A percentile compares a stretch with the other conserved stretches of the same genome.
phyloP scores from a whole-genome alignment of 345 rosid genomes.

The Pelargonium nanum region DNA sequence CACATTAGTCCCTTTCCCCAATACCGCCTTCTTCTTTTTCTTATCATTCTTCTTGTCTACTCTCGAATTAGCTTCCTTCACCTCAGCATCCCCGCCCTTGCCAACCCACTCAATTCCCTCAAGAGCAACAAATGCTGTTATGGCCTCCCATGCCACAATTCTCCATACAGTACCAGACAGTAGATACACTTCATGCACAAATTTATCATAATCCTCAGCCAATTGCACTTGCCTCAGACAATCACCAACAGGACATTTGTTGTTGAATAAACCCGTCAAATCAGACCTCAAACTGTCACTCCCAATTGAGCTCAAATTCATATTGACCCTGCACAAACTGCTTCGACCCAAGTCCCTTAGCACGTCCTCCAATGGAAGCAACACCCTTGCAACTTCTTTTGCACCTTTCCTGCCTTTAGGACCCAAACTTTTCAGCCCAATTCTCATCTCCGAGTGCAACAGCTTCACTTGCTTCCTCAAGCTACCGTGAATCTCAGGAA shows the following conservation, averaged over 20 bases:
- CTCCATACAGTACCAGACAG: slow-evolving; percentile 46
- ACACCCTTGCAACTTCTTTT: slow-evolving; percentile 21
- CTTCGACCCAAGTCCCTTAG: slow-evolving; percentile 41
- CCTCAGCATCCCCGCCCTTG: slow-evolving; percentile 26
- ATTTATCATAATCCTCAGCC: slow-evolving; percentile 32
- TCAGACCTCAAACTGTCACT: slow-evolving; percentile 22
- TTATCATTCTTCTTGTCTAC: slow-evolving; percentile 48
- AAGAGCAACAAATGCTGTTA: slow-evolving; percentile 46
- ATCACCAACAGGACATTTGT: slow-evolving; percentile 14
- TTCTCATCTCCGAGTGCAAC: slow-evolving; percentile 41
- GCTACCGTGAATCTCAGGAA: slow-evolving; percentile 45
- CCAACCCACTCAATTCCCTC: slow-evolving; percentile 42
- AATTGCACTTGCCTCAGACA: slow-evolving; percentile 20
- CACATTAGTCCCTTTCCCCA: slow-evolving; percentile 66
- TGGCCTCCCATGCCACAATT: slow-evolving; percentile 70
- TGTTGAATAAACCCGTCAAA: slow-evolving; percentile 25
- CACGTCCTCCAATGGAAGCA: slow-evolving; percentile 30
- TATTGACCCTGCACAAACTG: slow-evolving; percentile 35
- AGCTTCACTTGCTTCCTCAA: slow-evolving; percentile 49
- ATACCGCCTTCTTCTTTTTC: slow-evolving; percentile 55
- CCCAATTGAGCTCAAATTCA: slow-evolving; percentile 30
- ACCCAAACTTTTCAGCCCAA: slow-evolving; percentile 36
- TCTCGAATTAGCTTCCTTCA: slow-evolving; percentile 25
- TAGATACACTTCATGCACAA: slow-evolving; percentile 39
- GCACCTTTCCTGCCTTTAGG: slow-evolving; percentile 22